Base-by-base conservation (phyloP, 768 basidiomycete species). In the Leccinum disarticulatum region DNA sequence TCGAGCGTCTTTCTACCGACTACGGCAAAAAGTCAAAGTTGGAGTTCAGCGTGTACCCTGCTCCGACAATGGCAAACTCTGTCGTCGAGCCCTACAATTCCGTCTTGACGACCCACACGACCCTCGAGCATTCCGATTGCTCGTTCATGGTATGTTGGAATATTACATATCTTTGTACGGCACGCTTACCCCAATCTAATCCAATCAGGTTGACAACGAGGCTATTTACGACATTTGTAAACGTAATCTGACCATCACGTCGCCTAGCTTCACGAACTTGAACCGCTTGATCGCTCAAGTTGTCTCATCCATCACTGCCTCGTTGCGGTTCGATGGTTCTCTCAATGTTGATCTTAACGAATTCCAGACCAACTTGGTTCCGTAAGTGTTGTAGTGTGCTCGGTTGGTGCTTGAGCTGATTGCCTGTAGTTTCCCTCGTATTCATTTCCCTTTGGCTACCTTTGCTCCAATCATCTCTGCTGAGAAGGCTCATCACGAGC, bases 21-120 rank as follows among this genome's bases (percentile, higher is more conserved):
- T 99, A 97, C 68, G 96, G 96, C 74, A 99, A 98, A 80, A 99
- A 98, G 80, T 95, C 92, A 57, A 98, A 98, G 82, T 86, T 98
- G 63, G 95, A 99, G 77, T 98, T 98, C 81, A 90, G 92, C 65
- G 93, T 97, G 47, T 97, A 96, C 77, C 95, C 95, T 52, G 92
- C 95, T 6, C 95, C 95, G 11, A 89, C 90, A 69, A 83, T 95
- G 74, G 89, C 93, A 31, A 95, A 87, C 77, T 96, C 95, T 11
- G 92, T 98, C 55, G 96, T 98, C 30, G 96, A 98, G 79, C 96
- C 96, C 1, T 98, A 98, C 82, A 98, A 98, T 83, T 88, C 90
- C 10, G 91, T 96, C 53, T 79, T 98, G 69, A 98, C 96, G 50
- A 98, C 96, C 41, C 96, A 98, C 80, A 97, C 95, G 57, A 98